Evolutionary conservation across 305 asterid species (phyloP).

Genomic region (Lippia alba): DNA sequence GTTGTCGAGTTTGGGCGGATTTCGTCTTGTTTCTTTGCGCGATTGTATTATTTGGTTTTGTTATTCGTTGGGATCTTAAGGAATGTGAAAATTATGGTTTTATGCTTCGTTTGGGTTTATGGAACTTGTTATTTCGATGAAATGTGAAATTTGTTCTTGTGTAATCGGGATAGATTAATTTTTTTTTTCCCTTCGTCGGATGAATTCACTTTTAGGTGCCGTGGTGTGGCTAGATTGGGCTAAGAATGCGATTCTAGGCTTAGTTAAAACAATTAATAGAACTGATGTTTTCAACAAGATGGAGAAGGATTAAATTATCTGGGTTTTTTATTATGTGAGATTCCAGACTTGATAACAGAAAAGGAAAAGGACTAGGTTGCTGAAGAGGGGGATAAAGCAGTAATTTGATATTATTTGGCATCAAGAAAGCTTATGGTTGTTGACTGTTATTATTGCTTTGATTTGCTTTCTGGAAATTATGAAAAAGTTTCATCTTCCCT

Average conservation of each 20-base stretch:
- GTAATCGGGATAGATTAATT: background rate
- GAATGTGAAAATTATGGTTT: constrained; percentile 1
- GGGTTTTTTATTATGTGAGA: background rate
- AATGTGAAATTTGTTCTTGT: constrained; percentile 3
- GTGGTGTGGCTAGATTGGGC: constrained; percentile 1
- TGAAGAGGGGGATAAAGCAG: background rate
- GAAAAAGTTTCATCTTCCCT: background rate
- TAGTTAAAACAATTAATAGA: constrained; percentile 9
- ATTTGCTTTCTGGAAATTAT: constrained; percentile 18
- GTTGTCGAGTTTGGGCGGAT: constrained; percentile 4
- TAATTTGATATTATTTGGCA: constrained; percentile 2
- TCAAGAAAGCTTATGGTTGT: constrained; percentile 23
- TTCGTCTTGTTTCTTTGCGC: constrained; percentile 12
- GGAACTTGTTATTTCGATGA: constrained; percentile 12
- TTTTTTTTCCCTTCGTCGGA: background rate
- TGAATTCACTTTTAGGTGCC: constrained; percentile 1
- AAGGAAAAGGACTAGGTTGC: constrained; percentile 2
- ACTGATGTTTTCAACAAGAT: constrained; percentile 1
- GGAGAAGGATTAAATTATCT: background rate
- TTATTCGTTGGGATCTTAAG: constrained; percentile 17
- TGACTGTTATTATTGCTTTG: constrained; percentile 13
- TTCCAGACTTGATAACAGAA: background rate
- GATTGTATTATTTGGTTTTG: constrained; percentile 15
- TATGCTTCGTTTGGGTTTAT: background rate
- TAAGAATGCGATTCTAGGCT: constrained; percentile 11